A percentile compares a stretch with the other conserved stretches of the same genome.
Conservation (phyloP, 768 basidiomycete species). For the Mycena belliarum region DNA sequence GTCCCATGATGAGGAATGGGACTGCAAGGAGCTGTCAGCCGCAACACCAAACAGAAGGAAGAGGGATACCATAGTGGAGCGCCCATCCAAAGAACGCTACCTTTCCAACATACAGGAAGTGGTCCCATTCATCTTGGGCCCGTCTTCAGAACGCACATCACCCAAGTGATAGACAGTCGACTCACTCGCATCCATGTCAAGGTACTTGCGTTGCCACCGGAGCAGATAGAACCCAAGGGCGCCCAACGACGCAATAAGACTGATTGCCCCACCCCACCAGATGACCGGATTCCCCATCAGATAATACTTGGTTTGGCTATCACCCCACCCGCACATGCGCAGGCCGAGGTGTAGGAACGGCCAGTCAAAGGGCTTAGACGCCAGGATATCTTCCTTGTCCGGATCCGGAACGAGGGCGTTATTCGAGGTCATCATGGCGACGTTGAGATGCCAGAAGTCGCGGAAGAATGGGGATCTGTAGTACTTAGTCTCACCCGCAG, state of each 20-base stretch:
- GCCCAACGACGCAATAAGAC: slow-evolving; percentile 56
- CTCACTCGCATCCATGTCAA: slow-evolving; percentile 87
- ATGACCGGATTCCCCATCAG: slow-evolving; percentile 89
- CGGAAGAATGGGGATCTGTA: slow-evolving; percentile 92
- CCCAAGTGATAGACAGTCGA: slow-evolving; percentile 19
- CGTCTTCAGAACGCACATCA: slow-evolving; percentile 1
- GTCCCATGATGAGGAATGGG: slow-evolving; percentile 98
- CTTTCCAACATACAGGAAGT: slow-evolving; percentile 91
- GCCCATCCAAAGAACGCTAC: slow-evolving; percentile 90
- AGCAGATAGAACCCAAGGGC: slow-evolving; percentile 71
- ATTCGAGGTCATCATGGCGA: slow-evolving; percentile 99
- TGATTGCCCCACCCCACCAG: slow-evolving; percentile 82
- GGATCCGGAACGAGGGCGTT: slow-evolving; percentile 97
- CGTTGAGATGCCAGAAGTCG: slow-evolving; percentile 98
- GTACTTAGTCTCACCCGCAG: slow-evolving; percentile 76
- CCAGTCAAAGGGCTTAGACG: slow-evolving; percentile 92
- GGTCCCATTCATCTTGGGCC: slow-evolving; percentile 82
- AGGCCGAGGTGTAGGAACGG: slow-evolving; percentile 87
- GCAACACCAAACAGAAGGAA: background rate
- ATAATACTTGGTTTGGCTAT: slow-evolving; percentile 87
- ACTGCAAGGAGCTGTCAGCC: slow-evolving; percentile 44
- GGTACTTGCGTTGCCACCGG: slow-evolving; percentile 84
- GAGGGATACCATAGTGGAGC: slow-evolving; percentile 85
- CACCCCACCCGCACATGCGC: slow-evolving; percentile 97
- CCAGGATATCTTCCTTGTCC: slow-evolving; percentile 97